These are phyloP conservation scores for Nidula microcarpa DNA, from an alignment of 768 basidiomycete species.

Conservation along the genomic window DNA sequence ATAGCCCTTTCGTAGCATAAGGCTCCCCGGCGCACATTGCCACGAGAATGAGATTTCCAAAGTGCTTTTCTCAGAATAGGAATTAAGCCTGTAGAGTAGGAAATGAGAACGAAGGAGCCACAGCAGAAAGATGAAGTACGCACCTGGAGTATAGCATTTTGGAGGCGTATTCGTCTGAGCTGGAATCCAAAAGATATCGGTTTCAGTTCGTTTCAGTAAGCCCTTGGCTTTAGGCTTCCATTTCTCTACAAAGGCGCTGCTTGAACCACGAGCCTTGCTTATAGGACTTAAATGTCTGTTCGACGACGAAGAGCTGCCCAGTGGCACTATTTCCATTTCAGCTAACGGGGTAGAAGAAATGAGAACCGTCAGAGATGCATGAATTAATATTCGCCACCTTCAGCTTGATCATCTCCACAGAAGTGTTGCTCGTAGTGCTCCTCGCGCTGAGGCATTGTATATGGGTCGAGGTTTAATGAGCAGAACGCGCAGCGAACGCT, in stretches of 20 bases:
- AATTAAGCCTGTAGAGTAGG: constrained; percentile 50
- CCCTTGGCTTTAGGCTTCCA: constrained; percentile 6
- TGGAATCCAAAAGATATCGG: constrained; percentile 67
- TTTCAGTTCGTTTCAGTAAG: constrained; percentile 15
- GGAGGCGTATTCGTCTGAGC: constrained; percentile 37
- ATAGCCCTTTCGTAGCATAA: constrained; percentile 64
- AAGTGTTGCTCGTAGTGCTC: constrained; percentile 58
- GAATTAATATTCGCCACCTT: background rate
- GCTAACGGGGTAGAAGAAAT: no score
- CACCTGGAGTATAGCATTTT: constrained; percentile 63
- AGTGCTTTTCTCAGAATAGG: constrained; percentile 57
- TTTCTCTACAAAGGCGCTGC: no score
- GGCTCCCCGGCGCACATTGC: constrained; percentile 49
- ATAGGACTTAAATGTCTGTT: no score
- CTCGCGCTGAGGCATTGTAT: constrained; percentile 35
- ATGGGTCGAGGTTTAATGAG: constrained; percentile 28
- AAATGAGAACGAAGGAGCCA: background rate
- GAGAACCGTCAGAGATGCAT: background rate
- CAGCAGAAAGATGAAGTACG: background rate
- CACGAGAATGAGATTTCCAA: constrained; percentile 45
- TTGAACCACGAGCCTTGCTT: no score
- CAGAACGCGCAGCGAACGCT: constrained; percentile 51
- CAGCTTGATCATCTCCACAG: constrained; percentile 1
- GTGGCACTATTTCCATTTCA: no score
- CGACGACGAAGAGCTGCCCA: no score